phyloP scores from a whole-genome alignment of 2,329 filamentous ascomycete genomes.

The Fusarium mangiferae region DNA sequence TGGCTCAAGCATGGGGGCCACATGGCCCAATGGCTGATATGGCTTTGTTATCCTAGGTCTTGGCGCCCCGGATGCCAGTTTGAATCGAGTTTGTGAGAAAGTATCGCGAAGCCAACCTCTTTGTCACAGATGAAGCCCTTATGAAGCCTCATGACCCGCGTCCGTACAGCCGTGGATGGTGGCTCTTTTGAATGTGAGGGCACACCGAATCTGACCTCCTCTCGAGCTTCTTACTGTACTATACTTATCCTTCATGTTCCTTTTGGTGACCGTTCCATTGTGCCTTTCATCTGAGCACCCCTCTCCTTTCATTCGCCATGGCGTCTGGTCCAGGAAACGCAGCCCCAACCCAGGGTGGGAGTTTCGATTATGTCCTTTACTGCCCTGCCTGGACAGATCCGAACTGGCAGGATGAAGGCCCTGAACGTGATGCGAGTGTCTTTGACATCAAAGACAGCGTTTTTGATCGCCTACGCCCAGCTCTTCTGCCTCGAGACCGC shows the following conservation, averaged over 20 bases:
- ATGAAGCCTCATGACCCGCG: neutral
- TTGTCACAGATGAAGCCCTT: neutral
- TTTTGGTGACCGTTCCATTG: neutral
- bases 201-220: neutral
- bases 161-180: neutral
- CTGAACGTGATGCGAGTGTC: constrained; percentile 2
- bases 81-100: neutral
- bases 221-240: neutral
- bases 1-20: neutral
- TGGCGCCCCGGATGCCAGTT: neutral
- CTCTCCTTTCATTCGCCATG: neutral
- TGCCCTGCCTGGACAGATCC: constrained; percentile 45
- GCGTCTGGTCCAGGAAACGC: neutral
- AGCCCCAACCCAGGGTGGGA: neutral
- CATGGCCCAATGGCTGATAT: neutral
- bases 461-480: constrained; percentile 39
- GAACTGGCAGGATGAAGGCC: constrained; percentile 39
- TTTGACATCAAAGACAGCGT: constrained; percentile 27
- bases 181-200: neutral
- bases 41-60: constrained; percentile 11
- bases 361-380: constrained; percentile 22
- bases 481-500: constrained; percentile 37
- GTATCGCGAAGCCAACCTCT: neutral
- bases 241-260: neutral
- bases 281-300: neutral